phyloP scores from a whole-genome alignment of 768 basidiomycete species.

The Pleurotus pulmonarius region DNA sequence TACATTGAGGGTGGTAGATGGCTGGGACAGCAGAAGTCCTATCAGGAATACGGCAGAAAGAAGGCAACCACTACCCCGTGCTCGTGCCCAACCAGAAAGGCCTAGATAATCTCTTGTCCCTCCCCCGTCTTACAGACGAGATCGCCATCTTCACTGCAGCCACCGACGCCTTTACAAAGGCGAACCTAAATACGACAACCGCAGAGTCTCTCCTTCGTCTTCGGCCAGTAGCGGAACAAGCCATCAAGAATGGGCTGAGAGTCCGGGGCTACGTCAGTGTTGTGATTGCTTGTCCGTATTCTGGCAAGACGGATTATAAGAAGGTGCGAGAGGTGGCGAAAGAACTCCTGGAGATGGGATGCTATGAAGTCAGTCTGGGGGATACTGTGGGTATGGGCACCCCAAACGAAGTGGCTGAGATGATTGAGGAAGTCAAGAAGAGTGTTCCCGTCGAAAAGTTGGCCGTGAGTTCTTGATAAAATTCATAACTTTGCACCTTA shows the following conservation, averaged over 20 bases:
- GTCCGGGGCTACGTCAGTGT: constrained; percentile 88
- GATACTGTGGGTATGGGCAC: constrained; percentile 90
- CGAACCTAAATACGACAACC: constrained; percentile 79
- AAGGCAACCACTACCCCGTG: constrained; percentile 68
- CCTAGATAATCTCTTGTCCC: constrained; percentile 58
- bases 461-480: constrained; percentile 46
- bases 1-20: constrained; percentile 52
- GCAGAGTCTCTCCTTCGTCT: constrained; percentile 67
- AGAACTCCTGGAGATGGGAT: constrained; percentile 82
- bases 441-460: constrained; percentile 58
- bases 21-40: constrained; percentile 80
- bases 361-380: constrained; percentile 88
- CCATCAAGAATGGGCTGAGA: constrained; percentile 55
- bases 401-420: constrained; percentile 58
- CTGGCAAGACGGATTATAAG: constrained; percentile 67
- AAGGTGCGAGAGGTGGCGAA: constrained; percentile 67
- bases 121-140: constrained; percentile 70
- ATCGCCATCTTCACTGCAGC: constrained; percentile 89
- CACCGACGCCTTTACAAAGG: constrained; percentile 79
- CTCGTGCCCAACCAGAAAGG: constrained; percentile 81
- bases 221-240: constrained; percentile 56
- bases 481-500: background rate
- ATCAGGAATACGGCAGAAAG: constrained; percentile 45
- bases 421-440: constrained; percentile 70
- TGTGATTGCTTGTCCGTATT: constrained; percentile 80